Base-by-base conservation (phyloP, 2,329 filamentous ascomycete genomes). In the Phaeosphaeriaceae sp. region DNA sequence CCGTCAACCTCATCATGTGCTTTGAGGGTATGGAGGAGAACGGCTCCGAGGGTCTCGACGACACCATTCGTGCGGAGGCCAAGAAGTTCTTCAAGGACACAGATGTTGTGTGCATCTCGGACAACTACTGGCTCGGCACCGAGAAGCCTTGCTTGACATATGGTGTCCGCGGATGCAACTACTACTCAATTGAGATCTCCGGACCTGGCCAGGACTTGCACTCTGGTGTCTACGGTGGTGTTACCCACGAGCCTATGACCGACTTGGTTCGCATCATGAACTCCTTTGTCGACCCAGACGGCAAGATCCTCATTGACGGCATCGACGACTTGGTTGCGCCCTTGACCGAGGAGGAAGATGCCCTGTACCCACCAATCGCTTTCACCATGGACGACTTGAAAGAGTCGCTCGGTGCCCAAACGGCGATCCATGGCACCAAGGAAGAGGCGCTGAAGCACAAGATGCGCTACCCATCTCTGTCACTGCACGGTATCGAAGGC, bases 11-110 rank as follows among this genome's bases (percentile, higher is more conserved):
- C 66, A 87, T 99, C 65, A 98, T 97, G 92, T 99, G 95, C 84
- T 98, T 99, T 71, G 95, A 99, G 84, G 95, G 95, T 49, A 99
- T 99, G 95, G 95, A 99, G 82, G 95, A 99, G 83, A 97, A 96
- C 77, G 95, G 95, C 51, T 97, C 93, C 0, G 94, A 98, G 77
- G 95, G 95, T 40, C 85, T 99, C 54, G 95, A 99, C 74, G 94
- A 97, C 69, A 91, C 98, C 67, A 97, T 99, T 80, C 85, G 91
- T 67, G 89, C 87, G 48, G 95, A 99, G 82, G 93, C 91, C 66
- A 92, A 96, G 82, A 91, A 91, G 71, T 98, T 89, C 84, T 99
- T 99, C 83, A 92, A 92, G 73, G 94, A 97, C 71, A 89, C 93
- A 36, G 95, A 99, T 68, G 95, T 93, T 6, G 92, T 98, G 60